Evolutionary conservation across 306 rosid genomes (phyloP), one percentile per base, ranked within the genome.

Genomic region (Biancaea sappan): DNA sequence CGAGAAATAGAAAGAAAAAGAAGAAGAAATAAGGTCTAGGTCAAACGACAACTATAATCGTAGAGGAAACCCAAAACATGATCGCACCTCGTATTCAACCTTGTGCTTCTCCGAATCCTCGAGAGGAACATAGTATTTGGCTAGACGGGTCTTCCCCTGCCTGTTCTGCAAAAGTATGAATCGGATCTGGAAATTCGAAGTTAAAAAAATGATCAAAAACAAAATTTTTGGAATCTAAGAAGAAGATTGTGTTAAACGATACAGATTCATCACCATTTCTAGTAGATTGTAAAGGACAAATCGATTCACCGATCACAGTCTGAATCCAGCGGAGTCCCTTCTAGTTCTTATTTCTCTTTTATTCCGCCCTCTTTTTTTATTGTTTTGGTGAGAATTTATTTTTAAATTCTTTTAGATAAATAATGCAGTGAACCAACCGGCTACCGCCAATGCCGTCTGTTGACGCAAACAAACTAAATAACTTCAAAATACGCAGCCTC

Each of bases 71-170:
- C 5, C 25, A 8, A 25, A 43, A 75, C 28, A 35, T 10, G n/a
- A 86, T 29, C 29, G 13, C 44, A 94, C 98, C 99, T 94, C 99
- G 85, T 94, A 94, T 78, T 94, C 99, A 65, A 94, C 99, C 84
- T 90, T 94, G 80, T 94, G 99, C 67, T 94, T 94, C 89, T 67
- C 93, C 32, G 93, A 86, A 48, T 88, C 93, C 87, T 88, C 93
- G 35, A 88, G 90, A 51, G 93, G 93, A 82, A 88, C 90, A 28
- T 88, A 88, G 81, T 88, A 88, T 73, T 88, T 88, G 34, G 93
- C 90, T 16, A 86, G 64, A 58, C 93, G 93, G 54, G 93, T 88
- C 87, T 88, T 88, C 3, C 93, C 93, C 75, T 88, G 93, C 67
- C 98, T 77, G 77, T 94, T 94, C 84, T 94, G 99, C 73, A 94